Evolutionary conservation across 1,284 basidiomycete species (phyloP).

Genomic region (Cryptococcus deneoformans): DNA sequence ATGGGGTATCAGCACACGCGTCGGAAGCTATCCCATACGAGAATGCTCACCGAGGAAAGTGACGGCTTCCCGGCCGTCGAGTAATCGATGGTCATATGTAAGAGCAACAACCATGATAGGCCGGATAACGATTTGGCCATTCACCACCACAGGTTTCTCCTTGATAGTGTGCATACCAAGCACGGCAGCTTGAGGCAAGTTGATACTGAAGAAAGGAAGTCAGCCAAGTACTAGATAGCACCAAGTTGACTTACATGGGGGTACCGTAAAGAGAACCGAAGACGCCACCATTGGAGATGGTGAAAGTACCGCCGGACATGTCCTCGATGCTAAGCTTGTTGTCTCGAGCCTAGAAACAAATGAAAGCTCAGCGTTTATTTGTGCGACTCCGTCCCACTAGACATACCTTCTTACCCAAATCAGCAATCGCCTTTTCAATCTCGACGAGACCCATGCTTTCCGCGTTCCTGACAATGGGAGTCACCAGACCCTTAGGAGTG

Average conservation of each 20-base stretch:
- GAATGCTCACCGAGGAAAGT: conserved; percentile 85
- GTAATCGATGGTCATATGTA: conserved; percentile 93
- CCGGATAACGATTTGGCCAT: conserved; percentile 92
- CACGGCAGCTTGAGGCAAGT: conserved; percentile 92
- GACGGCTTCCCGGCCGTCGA: conserved; percentile 94
- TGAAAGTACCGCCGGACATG: conserved; percentile 96
- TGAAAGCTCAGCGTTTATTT: not conserved
- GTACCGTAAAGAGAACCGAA: conserved; percentile 97
- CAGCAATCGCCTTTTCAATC: conserved; percentile 89
- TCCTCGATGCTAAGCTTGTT: conserved; percentile 94
- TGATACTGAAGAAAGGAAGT: conserved; percentile 59
- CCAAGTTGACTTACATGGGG: conserved; percentile 59
- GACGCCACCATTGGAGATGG: conserved; percentile 98
- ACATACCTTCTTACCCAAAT: conserved; percentile 81
- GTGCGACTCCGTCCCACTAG: not conserved
- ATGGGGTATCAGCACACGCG: not conserved
- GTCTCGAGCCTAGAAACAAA: conserved; percentile 68
- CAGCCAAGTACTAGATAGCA: conserved; percentile 1
- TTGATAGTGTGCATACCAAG: conserved; percentile 98
- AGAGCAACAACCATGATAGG: conserved; percentile 92
- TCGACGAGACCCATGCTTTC: conserved; percentile 84
- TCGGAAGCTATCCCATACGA: not conserved
- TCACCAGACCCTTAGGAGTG: conserved; percentile 96
- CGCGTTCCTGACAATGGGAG: conserved; percentile 90
- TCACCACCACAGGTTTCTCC: conserved; percentile 87